These are phyloP conservation scores for Fraxinus excelsior DNA, from an alignment of 257 asterid genomes.

Conservation along the genomic window DNA sequence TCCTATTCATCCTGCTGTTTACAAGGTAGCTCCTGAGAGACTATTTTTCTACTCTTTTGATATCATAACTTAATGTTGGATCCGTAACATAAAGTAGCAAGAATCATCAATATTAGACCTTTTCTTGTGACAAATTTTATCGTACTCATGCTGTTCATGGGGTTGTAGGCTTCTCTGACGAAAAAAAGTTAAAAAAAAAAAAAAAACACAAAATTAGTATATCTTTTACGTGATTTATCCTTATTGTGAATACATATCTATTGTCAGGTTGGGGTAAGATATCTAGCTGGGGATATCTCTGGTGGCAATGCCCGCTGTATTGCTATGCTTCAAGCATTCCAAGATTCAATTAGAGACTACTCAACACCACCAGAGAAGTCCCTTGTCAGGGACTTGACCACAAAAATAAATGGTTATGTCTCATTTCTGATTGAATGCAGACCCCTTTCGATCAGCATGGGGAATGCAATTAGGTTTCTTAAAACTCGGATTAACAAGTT, in stretches of 20 bases:
- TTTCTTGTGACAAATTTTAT: not conserved
- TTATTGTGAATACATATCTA: conserved; percentile 24
- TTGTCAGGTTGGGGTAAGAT: conserved; percentile 81
- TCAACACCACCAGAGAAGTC: conserved; percentile 74
- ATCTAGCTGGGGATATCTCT: conserved; percentile 80
- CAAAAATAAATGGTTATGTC: conserved; percentile 65
- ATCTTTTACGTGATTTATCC: not conserved
- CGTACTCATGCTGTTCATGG: not conserved
- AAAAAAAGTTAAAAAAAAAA: not conserved
- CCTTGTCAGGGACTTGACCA: conserved; percentile 74
- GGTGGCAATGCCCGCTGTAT: conserved; percentile 96
- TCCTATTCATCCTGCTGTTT: conserved; percentile 80
- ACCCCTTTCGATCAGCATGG: conserved; percentile 94
- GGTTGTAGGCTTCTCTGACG: not conserved
- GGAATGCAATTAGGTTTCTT: conserved; percentile 80
- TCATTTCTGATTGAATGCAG: conserved; percentile 79
- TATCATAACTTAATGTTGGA: not conserved
- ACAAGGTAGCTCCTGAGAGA: conserved; percentile 51
- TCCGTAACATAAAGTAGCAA: not conserved
- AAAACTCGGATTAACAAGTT: conserved; percentile 66
- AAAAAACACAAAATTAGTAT: not conserved
- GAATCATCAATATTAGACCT: not conserved
- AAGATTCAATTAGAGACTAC: conserved; percentile 74
- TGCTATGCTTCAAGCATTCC: conserved; percentile 92
- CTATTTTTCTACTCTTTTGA: not conserved